A percentile compares a stretch with the other conserved stretches of the same genome.
These are phyloP conservation scores for Phenoliferia sp. DNA, from an alignment of 1,284 basidiomycete genomes.

Conservation along the genomic window DNA sequence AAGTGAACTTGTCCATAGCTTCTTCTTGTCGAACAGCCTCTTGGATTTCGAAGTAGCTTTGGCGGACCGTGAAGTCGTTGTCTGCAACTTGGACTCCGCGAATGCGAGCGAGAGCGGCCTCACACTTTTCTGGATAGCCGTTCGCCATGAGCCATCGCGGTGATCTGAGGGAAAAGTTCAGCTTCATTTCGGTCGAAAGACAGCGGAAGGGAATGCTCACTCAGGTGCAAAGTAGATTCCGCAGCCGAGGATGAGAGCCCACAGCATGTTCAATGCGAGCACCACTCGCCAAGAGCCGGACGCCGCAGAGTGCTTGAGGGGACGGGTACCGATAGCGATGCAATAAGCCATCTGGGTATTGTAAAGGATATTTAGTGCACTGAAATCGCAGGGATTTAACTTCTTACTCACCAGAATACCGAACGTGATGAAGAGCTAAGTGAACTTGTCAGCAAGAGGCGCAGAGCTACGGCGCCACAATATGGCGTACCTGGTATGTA, in stretches of 20 bases:
- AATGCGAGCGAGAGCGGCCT: slow-evolving; percentile 25
- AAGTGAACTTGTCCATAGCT: too few relatives aligned
- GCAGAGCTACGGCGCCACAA: too few relatives aligned
- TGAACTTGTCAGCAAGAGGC: too few relatives aligned
- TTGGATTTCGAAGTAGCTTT: slow-evolving; percentile 8
- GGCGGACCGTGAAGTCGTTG: neutral
- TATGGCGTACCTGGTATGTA: too few relatives aligned
- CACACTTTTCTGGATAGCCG: neutral
- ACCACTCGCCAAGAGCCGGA: slow-evolving; percentile 18
- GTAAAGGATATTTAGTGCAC: neutral
- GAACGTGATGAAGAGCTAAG: slow-evolving; percentile 34
- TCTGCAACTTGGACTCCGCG: slow-evolving; percentile 30
- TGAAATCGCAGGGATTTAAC: neutral
- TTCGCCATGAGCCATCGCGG: neutral
- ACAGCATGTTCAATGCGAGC: slow-evolving; percentile 18
- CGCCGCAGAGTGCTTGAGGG: slow-evolving; percentile 7
- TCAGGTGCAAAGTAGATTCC: slow-evolving; percentile 8
- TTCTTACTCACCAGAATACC: slow-evolving; percentile 21
- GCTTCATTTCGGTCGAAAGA: neutral
- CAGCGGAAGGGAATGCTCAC: slow-evolving; percentile 17
- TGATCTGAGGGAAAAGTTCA: neutral
- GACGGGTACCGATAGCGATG: slow-evolving; percentile 26
- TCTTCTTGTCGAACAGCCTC: neutral
- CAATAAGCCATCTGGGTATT: neutral
- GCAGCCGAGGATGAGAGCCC: slow-evolving; percentile 11